Percentiles rank a stretch among this genome's conserved stretches.
Evolutionary conservation across 495 filamentous ascomycete species (phyloP).

Genomic region (Podospora anserina): DNA sequence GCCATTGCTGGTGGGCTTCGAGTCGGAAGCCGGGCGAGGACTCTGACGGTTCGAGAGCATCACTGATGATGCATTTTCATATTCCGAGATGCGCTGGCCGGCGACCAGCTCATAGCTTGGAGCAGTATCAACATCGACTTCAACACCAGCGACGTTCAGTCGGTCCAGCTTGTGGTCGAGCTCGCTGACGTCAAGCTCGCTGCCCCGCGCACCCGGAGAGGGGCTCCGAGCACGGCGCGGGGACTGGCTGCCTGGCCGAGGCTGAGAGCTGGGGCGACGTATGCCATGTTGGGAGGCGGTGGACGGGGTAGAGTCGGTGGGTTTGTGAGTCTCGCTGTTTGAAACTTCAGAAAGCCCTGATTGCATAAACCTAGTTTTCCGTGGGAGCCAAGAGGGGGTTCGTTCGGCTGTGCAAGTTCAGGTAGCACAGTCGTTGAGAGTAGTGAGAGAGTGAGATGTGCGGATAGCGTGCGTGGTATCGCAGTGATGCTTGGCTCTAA

Average conservation of each 20-base stretch:
- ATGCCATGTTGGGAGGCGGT: slow-evolving; percentile 73
- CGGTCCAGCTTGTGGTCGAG: slow-evolving; percentile 40
- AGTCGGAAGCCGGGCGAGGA: slow-evolving; percentile 50
- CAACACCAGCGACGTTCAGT: slow-evolving; percentile 35
- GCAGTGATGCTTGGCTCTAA: background rate
- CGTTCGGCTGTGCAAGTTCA: slow-evolving; percentile 63
- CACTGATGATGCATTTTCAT: slow-evolving; percentile 59
- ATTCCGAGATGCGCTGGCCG: slow-evolving; percentile 64
- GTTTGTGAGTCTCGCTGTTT: slow-evolving; percentile 50
- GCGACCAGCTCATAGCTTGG: slow-evolving; percentile 20
- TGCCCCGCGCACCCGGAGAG: slow-evolving; percentile 29
- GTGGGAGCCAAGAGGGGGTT: slow-evolving; percentile 33
- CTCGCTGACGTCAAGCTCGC: slow-evolving; percentile 32
- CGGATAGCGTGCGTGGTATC: background rate
- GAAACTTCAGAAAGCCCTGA: slow-evolving; percentile 65
- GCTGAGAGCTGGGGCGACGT: slow-evolving; percentile 13
- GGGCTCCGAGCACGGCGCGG: slow-evolving; percentile 24
- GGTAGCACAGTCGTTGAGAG: slow-evolving; percentile 36
- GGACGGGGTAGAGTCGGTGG: slow-evolving; percentile 36
- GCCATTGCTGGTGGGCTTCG: slow-evolving; percentile 59
- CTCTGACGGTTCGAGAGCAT: slow-evolving; percentile 43
- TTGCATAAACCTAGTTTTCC: slow-evolving; percentile 76
- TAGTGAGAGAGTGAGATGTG: background rate
- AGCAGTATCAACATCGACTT: slow-evolving; percentile 2
- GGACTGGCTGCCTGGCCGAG: slow-evolving; percentile 36